phyloP scores from a whole-genome alignment of 73 alveolate genomes.

The Stentor roeselii region DNA sequence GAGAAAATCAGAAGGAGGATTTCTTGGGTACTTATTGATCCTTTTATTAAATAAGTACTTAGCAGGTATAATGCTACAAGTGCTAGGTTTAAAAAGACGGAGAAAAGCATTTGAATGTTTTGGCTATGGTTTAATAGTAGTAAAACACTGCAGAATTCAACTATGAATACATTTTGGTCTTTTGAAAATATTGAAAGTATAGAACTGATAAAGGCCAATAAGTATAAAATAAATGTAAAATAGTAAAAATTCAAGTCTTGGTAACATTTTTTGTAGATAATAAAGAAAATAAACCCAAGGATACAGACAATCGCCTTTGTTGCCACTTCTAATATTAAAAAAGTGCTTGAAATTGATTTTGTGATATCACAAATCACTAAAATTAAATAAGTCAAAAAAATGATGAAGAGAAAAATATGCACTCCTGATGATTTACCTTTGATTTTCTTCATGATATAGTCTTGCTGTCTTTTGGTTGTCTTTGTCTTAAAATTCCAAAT shows the following conservation, averaged over 20 bases:
- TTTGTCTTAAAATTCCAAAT: neutral
- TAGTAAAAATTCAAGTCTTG: too few relatives aligned
- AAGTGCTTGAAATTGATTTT: too few relatives aligned
- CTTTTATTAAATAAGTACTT: neutral
- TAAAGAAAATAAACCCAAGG: too few relatives aligned
- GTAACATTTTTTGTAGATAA: too few relatives aligned
- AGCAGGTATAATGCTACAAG: neutral
- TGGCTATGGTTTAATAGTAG: neutral
- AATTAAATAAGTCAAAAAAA: too few relatives aligned
- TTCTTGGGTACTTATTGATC: neutral
- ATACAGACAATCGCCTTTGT: neutral
- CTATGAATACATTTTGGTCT: neutral
- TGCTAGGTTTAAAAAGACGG: neutral
- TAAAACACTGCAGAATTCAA: neutral
- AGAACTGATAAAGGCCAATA: neutral
- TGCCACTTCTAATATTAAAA: neutral
- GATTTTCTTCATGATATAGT: too few relatives aligned
- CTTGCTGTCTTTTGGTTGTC: neutral
- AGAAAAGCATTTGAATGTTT: neutral
- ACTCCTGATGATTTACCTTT: neutral
- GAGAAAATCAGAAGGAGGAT: neutral
- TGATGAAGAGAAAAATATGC: neutral
- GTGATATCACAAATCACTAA: neutral
- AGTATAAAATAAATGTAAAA: too few relatives aligned
- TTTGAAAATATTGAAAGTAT: neutral